Base-by-base conservation (phyloP, 2,329 filamentous ascomycete genomes). In the Torrubiella hemipterigena region DNA sequence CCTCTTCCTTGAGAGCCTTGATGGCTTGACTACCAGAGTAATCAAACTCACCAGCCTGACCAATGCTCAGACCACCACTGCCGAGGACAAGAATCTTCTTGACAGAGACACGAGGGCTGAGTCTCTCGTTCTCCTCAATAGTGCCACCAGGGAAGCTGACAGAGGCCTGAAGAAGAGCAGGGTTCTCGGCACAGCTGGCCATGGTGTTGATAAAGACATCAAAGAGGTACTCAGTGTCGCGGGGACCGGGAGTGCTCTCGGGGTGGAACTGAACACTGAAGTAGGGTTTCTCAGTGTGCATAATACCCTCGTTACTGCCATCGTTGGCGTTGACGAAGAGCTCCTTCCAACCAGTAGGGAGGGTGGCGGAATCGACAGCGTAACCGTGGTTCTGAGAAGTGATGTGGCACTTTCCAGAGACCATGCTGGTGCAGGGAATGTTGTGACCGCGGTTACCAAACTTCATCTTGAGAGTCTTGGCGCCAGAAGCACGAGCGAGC, bases 261-360 rank as follows among this genome's bases (percentile, higher is more conserved):
- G 91, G 91, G 52, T 98, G 91, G 63, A 98, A 98, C 54, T 98
- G 91, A n/a, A 96, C 91, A 66, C 86, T 95, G 69, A 98, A 98
- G 63, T 89, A 93, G 31, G 91, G 91, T 49, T 78, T 81, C 54
- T 65, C 73, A 29, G 72, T 63, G 55, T 96, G 86, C 58, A 87
- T 80, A 51, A 98, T 95, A 60, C 91, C 91, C 64, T 98, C 91
- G 58, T 98, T 98, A 60, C 84, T 95, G 46, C 84, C 83, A 47
- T 98, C 91, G 56, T 98, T 98, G 58, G 91, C 89, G 51, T 98
- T 98, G 49, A 96, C 81, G 44, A 96, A 98, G 8, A 96, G 73
- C 60, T 96, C 91, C 45, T 80, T 74, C 91, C 91, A 98, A 38
- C 77, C 82, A 11, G 70, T 53, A 8, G 82, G 73, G 8, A 98